Evolutionary conservation across 345 rosid genomes (phyloP).

Genomic region (Salix koriyanagi): DNA sequence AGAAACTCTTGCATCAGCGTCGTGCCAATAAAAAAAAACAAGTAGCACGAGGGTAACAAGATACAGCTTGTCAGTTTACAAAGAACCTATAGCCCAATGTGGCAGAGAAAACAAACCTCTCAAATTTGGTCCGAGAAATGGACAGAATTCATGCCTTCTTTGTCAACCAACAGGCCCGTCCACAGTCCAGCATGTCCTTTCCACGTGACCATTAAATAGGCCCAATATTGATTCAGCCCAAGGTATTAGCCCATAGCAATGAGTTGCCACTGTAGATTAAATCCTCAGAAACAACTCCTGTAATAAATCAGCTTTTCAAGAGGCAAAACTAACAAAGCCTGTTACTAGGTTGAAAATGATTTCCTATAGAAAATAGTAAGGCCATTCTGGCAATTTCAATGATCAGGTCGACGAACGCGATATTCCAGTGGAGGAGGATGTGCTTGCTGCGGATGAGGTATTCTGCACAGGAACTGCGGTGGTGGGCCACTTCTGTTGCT

Average conservation of each 20-base stretch:
- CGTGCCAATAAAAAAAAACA: not conserved
- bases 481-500: slow-evolving; percentile 26
- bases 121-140: not conserved
- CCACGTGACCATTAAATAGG: not conserved
- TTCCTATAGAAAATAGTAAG: not conserved
- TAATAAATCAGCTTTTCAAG: no score
- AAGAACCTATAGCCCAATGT: not conserved
- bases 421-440: slow-evolving; percentile 15
- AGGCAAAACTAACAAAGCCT: no score
- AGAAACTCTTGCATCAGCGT: not conserved
- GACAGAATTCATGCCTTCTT: not conserved
- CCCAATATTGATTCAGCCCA: not conserved
- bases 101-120: not conserved
- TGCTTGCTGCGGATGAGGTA: slow-evolving; percentile 33
- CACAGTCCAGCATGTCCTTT: not conserved
- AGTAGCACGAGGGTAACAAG: not conserved
- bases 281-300: not conserved
- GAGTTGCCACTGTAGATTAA: not conserved
- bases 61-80: not conserved
- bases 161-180: not conserved
- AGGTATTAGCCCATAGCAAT: not conserved
- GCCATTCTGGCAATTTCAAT: not conserved
- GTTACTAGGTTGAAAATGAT: not conserved
- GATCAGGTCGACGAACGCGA: slow-evolving; percentile 24
- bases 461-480: slow-evolving; percentile 45